Conservation (phyloP, 495 filamentous ascomycete species). For the Talaromyces thailandensis region DNA sequence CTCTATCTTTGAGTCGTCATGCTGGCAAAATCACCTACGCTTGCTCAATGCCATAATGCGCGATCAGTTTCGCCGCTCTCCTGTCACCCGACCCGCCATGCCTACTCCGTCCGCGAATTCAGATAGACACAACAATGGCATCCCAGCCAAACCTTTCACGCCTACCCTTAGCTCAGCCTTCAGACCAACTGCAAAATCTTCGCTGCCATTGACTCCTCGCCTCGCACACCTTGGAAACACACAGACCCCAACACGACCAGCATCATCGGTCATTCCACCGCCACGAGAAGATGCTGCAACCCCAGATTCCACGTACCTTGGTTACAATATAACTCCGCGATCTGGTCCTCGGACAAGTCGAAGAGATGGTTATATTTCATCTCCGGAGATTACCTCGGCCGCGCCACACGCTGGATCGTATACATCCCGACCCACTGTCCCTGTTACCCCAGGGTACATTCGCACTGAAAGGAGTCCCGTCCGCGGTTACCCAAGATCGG, state of each 20-base stretch:
- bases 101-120: conserved; percentile 35
- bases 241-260: conserved; percentile 25
- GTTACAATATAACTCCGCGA: conserved; percentile 61
- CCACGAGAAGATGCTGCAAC: conserved; percentile 38
- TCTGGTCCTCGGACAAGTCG: conserved; percentile 58
- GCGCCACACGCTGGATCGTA: conserved; percentile 22
- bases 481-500: conserved; percentile 21
- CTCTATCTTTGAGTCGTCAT: conserved; percentile 13
- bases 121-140: conserved; percentile 45
- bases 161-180: conserved; percentile 41
- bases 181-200: conserved; percentile 26
- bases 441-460: conserved; percentile 14
- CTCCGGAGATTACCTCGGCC: conserved; percentile 48
- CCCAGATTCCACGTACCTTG: conserved; percentile 45
- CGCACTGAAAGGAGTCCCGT: conserved; percentile 31
- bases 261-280: conserved; percentile 18
- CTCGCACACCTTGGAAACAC: conserved; percentile 31
- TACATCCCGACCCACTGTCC: conserved; percentile 21
- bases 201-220: conserved; percentile 38
- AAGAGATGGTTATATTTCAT: conserved; percentile 53
- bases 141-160: conserved; percentile 38
- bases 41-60: conserved; percentile 35
- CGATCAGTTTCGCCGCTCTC: conserved; percentile 18
- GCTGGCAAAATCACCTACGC: conserved; percentile 21
- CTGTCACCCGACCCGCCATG: conserved; percentile 11